A percentile compares a stretch with the other conserved stretches of the same genome.
Evolutionary conservation across 352 stramenopile genomes (phyloP).

Genomic region (Phytopythium helicoides): DNA sequence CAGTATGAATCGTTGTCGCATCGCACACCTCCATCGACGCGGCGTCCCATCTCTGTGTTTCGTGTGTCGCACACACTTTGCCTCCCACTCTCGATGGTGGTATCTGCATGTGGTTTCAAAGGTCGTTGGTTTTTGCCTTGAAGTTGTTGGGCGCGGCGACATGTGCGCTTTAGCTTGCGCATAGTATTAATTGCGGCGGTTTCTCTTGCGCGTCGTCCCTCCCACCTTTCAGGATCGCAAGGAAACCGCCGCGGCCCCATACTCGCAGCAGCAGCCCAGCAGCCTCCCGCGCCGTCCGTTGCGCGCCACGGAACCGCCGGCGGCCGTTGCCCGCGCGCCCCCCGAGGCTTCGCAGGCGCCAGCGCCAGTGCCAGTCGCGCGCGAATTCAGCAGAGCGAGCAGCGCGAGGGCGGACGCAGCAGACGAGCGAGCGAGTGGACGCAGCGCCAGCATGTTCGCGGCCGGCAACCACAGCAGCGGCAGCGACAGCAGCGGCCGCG

Average conservation of each 20-base stretch:
- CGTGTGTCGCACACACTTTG: no score
- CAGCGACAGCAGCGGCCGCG: neutral
- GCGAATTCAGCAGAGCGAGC: neutral
- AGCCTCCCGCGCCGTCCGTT: no score
- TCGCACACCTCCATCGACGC: no score
- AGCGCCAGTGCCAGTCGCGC: no score
- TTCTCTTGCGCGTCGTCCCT: constrained; percentile 5
- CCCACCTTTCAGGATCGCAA: neutral
- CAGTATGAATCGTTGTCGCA: no score
- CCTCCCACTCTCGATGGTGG: neutral
- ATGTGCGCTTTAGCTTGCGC: neutral
- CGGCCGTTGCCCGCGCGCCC: neutral
- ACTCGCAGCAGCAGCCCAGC: no score
- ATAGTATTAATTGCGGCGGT: no score
- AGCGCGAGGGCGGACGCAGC: neutral
- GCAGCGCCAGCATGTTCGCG: constrained; percentile 19
- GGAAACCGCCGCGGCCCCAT: neutral
- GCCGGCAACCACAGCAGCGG: constrained; percentile 10
- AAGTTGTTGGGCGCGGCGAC: constrained; percentile 8
- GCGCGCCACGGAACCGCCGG: neutral
- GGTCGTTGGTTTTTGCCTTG: constrained; percentile 4
- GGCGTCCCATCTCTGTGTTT: no score
- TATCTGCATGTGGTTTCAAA: neutral
- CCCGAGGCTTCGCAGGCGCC: no score
- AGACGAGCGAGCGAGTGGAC: neutral